Evolutionary conservation across 108 stramenopile genomes (phyloP), one percentile per base, ranked within the genome.

Genomic region (Skeletonema tropicum): DNA sequence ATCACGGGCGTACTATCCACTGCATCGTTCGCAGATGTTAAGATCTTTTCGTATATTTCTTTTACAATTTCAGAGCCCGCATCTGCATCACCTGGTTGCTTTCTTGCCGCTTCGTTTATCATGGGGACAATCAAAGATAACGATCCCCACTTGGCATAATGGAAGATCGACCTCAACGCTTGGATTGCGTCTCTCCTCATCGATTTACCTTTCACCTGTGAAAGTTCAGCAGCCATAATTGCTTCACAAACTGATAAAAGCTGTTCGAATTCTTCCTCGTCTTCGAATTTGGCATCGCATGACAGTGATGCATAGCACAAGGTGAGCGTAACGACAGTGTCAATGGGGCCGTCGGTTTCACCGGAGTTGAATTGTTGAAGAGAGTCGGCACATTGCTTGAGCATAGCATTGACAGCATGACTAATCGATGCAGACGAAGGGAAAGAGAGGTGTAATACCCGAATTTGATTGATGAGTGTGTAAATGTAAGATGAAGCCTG

Each of bases 281-380:
- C 59, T 5, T 17, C 42, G 30, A 74, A 79, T 6, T 76, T 60
- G 9, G 87, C 92, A 23, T 89, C 90, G 52, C 85, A 80, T n/a
- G 93, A 87, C 15, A 91, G 71, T 11, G 89, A 82, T 11, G 88
- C 90, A 70, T 88, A 94, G 10, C 75, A 65, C 17, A 88, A 60
- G 14, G 85, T 78, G 65, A 76, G 63, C 7, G 49, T 60, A 15
- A 45, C 52, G 9, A 55, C 52, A 10, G 52, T 55, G 5, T 55
- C 52, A 23, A 55, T 25, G 7, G 66, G 32, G 8, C 26, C 17
- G 21, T 29, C 45, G 32, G 32, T 60, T 41, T 23, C 52, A 8
- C 2, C 52, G 52, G 52, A 55, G 63, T 55, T 26, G 69, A 57
- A 26, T 57, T 57, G 64, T 42, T 61, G 15, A 21, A 61, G 35